Evolutionary conservation across 1,139 yeast species (phyloP).

Genomic region (Spencermartinsiella ligniputridi): DNA sequence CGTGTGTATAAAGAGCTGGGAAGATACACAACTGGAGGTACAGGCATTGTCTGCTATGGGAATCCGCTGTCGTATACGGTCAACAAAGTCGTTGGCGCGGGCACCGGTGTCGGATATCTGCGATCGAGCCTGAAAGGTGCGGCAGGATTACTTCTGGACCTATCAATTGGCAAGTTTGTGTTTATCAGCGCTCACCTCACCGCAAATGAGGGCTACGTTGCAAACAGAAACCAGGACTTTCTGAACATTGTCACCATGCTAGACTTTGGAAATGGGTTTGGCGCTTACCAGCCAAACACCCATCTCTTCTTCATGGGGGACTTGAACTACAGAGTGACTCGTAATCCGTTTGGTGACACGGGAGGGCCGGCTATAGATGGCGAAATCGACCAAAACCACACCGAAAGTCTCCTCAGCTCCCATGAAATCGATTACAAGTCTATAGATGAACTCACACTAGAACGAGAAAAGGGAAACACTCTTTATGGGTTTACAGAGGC

Average conservation of each 20-base stretch:
- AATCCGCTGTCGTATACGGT: slow-evolving; percentile 36
- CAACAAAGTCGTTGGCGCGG: slow-evolving; percentile 27
- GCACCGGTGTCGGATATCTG: slow-evolving; percentile 51
- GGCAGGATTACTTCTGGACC: slow-evolving; percentile 51
- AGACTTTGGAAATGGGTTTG: slow-evolving; percentile 57
- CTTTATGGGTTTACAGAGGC: slow-evolving; percentile 65
- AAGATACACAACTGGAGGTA: slow-evolving; percentile 55
- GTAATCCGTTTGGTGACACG: slow-evolving; percentile 10
- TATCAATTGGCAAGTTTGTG: slow-evolving; percentile 40
- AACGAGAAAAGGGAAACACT: slow-evolving; percentile 42
- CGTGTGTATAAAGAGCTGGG: slow-evolving; percentile 34
- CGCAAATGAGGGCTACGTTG: slow-evolving; percentile 68
- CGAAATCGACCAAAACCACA: not conserved
- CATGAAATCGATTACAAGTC: slow-evolving; percentile 14
- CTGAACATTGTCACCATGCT: slow-evolving; percentile 48
- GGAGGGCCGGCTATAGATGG: too few relatives aligned
- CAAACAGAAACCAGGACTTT: slow-evolving; percentile 51
- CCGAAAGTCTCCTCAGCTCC: slow-evolving; percentile 4
- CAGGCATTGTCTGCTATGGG: slow-evolving; percentile 55
- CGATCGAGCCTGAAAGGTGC: slow-evolving; percentile 68
- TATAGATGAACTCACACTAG: slow-evolving; percentile 57
- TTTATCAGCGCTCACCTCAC: slow-evolving; percentile 68
- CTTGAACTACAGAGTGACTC: slow-evolving; percentile 63
- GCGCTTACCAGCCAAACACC: slow-evolving; percentile 48
- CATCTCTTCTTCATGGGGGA: slow-evolving; percentile 81